Percentiles rank a stretch among this genome's conserved stretches.
Conservation (phyloP, 1,284 basidiomycete species). For the Meira miltonrushii region DNA sequence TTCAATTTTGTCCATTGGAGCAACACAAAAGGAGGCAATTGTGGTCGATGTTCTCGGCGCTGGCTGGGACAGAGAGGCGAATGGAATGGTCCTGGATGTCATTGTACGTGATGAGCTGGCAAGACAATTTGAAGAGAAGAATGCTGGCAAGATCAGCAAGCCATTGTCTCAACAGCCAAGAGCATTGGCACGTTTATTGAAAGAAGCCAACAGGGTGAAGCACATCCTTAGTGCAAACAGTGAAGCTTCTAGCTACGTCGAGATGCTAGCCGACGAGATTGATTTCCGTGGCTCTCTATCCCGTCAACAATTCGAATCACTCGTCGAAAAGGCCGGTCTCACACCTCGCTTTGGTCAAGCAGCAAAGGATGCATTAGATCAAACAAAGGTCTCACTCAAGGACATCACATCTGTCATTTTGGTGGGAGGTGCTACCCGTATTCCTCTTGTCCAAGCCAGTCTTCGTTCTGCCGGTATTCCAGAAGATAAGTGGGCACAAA, state of each 20-base stretch:
- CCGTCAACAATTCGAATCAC: constrained; percentile 68
- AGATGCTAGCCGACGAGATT: constrained; percentile 81
- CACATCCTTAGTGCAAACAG: constrained; percentile 86
- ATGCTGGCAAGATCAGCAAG: constrained; percentile 44
- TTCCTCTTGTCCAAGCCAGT: constrained; percentile 78
- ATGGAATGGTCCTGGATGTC: constrained; percentile 78
- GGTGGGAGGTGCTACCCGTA: constrained; percentile 80
- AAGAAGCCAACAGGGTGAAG: constrained; percentile 87
- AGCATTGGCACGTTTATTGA: constrained; percentile 87
- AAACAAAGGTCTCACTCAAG: constrained; percentile 65
- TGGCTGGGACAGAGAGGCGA: constrained; percentile 71
- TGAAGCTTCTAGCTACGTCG: constrained; percentile 71
- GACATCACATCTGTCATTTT: constrained; percentile 84
- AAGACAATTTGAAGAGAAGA: constrained; percentile 68
- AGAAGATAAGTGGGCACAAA: constrained; percentile 57
- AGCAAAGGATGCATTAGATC: constrained; percentile 68
- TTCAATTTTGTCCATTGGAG: constrained; percentile 56
- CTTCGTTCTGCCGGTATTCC: constrained; percentile 45
- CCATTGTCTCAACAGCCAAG: constrained; percentile 61
- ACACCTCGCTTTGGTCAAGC: constrained; percentile 30
- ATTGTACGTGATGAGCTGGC: constrained; percentile 76
- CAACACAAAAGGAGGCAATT: constrained; percentile 60
- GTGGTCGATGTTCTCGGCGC: constrained; percentile 71
- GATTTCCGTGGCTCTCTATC: constrained; percentile 79
- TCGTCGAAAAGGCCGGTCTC: constrained; percentile 27